These are phyloP conservation scores for Pichia sp. DNA, from an alignment of 1,139 yeast species.

Conservation along the genomic window DNA sequence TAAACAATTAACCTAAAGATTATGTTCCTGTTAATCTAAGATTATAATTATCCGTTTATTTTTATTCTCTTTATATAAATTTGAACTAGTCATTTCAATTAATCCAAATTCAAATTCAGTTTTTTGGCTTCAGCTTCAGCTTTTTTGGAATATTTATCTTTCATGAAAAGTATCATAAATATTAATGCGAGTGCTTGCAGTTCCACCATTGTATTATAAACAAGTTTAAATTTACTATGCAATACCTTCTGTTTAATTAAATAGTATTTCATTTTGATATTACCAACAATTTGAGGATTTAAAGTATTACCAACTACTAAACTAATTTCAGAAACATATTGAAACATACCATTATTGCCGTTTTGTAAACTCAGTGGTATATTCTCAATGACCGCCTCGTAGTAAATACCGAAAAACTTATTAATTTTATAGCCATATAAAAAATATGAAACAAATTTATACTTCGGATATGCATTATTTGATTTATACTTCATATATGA, in stretches of 20 bases:
- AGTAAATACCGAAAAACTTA: constrained; percentile 20
- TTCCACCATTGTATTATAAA: too few species aligned
- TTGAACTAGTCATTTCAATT: neutral
- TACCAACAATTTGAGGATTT: too few species aligned
- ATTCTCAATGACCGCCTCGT: constrained; percentile 21
- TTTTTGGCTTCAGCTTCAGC: neutral
- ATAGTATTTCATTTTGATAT: too few species aligned
- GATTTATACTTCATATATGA: constrained; percentile 20
- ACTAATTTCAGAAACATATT: too few species aligned
- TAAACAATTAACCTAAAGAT: neutral
- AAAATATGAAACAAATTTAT: constrained; percentile 21
- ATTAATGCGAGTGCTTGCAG: neutral
- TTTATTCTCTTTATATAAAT: neutral
- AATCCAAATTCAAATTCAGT: neutral
- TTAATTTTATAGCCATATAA: constrained; percentile 19
- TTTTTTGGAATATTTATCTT: neutral
- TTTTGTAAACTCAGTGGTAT: constrained; percentile 32
- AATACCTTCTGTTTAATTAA: too few species aligned
- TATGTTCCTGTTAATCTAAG: neutral
- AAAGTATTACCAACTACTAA: too few species aligned
- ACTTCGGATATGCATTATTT: constrained; percentile 27
- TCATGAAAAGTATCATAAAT: neutral
- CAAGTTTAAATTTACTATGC: too few species aligned
- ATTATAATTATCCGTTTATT: neutral
- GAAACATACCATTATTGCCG: constrained; percentile 31